Percentiles rank a stretch among this genome's conserved stretches.
Evolutionary conservation across 345 rosid species (phyloP).

Genomic region (Linum trigynum): DNA sequence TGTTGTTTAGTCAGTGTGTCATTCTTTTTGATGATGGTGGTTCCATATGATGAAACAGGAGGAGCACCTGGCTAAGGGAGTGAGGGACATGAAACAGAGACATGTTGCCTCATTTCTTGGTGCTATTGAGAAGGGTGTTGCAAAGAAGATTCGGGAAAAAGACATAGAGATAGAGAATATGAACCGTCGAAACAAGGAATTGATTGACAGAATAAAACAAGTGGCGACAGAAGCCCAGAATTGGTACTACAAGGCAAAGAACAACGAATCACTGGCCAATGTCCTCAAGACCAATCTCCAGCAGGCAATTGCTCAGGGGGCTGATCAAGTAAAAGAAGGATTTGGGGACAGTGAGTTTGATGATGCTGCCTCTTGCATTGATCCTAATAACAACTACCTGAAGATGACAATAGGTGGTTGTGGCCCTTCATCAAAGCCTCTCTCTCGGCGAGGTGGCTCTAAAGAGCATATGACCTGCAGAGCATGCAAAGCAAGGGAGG

Average conservation of each 20-base stretch:
- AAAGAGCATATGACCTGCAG: conserved; percentile 44
- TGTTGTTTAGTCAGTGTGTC: not conserved
- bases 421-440: conserved; percentile 11
- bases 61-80: conserved; percentile 55
- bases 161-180: conserved; percentile 60
- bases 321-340: conserved; percentile 71
- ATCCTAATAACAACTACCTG: conserved; percentile 33
- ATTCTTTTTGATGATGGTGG: not conserved
- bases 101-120: conserved; percentile 51
- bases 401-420: conserved; percentile 11
- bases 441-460: conserved; percentile 12
- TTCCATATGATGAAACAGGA: conserved; percentile 29
- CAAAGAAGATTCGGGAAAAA: conserved; percentile 57
- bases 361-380: conserved; percentile 56
- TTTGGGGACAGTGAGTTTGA: conserved; percentile 78
- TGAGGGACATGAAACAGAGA: conserved; percentile 61
- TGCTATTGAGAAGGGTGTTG: conserved; percentile 52
- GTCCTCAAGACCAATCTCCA: conserved; percentile 60
- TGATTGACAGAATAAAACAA: conserved; percentile 55
- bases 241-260: conserved; percentile 69
- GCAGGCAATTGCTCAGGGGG: conserved; percentile 66
- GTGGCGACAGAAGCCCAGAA: conserved; percentile 59
- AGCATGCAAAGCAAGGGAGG: conserved; percentile 61
- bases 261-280: conserved; percentile 65
- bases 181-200: conserved; percentile 62